Percentiles rank a stretch among this genome's conserved stretches.
These are phyloP conservation scores for Xylariaceae sp. DNA, from an alignment of 2,329 filamentous ascomycete species.

Conservation along the genomic window DNA sequence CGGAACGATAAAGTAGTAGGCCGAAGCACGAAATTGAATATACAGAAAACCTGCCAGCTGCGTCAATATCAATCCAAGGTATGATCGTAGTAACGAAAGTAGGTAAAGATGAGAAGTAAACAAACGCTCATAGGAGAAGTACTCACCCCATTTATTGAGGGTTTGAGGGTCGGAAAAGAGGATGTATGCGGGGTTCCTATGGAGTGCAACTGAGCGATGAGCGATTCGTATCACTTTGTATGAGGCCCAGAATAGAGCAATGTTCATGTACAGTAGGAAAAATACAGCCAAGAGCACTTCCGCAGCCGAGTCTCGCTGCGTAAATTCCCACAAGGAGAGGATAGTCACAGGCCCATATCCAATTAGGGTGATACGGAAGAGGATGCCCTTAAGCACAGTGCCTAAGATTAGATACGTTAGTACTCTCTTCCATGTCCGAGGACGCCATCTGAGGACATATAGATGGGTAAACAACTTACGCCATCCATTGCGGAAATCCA, in stretches of 20 bases:
- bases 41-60: conserved; percentile 77
- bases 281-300: conserved; percentile 87
- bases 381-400: conserved; percentile 88
- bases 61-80: conserved; percentile 8
- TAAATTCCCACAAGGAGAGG: conserved; percentile 93
- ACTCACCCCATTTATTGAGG: conserved; percentile 82
- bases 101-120: too few species aligned
- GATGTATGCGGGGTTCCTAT: conserved; percentile 96
- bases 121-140: not conserved
- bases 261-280: conserved; percentile 81
- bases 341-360: conserved; percentile 91
- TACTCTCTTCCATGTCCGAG: not conserved
- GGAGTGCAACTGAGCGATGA: conserved; percentile 84
- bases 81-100: too few species aligned
- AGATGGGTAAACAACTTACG: conserved; percentile 40
- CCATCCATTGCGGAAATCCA: conserved; percentile 95
- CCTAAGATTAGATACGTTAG: conserved; percentile 41
- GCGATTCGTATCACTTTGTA: conserved; percentile 90
- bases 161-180: conserved; percentile 94
- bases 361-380: conserved; percentile 89
- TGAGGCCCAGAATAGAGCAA: conserved; percentile 82
- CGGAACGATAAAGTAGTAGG: conserved; percentile 93
- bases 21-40: conserved; percentile 92
- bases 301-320: conserved; percentile 80
- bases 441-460: not conserved